Evolutionary conservation across 2,329 filamentous ascomycete species (phyloP), one percentile per base, ranked within the genome.

Genomic region (Aspergillus brasiliensis): DNA sequence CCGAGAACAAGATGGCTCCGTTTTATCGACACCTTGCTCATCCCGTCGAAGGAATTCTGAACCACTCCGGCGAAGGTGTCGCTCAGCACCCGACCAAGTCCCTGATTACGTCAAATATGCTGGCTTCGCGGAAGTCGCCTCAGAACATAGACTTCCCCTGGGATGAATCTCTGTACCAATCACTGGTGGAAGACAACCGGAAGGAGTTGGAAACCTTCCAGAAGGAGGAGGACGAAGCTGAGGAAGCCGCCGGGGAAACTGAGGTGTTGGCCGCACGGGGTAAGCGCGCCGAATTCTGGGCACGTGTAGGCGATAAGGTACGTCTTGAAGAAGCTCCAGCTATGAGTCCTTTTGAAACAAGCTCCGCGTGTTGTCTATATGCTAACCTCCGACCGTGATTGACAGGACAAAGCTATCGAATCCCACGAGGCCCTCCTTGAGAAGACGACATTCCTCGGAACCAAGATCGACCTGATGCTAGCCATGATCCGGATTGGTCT

Each of bases 281-380:
- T 68, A 98, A 98, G 85, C 86, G 93, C 71, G 95, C 95, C 61
- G 95, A 99, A 78, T 96, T 97, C 78, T 97, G 91, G 85, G 94
- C 96, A 62, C 87, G 92, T 67, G 91, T 98, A 65, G 94, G 93
- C 69, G 95, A 99, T 81, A 98, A 98, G 89, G 92, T 93, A 73
- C 37, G 76, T 55, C 25, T 42, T 13, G 69, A 62, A 62, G 8
- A 55, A 7, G 4, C 23, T 51, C 10, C 21, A 13, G 19, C 15
- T 13, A 28, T 19, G 21, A 46, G 11, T 6, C 13, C 8, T 11
- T 2, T 23, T 2, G 25, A n/a, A 25, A 21, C 2, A 38, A 4
- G 27, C 11, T 28, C 8, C 10, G 11, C 15, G 15, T 51, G 3
- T 13, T 48, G 25, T 21, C 15, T 13, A n/a, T 37, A 28, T 53